These are phyloP conservation scores for Bertia moriformis DNA, from an alignment of 2,329 filamentous ascomycete genomes.

Conservation along the genomic window DNA sequence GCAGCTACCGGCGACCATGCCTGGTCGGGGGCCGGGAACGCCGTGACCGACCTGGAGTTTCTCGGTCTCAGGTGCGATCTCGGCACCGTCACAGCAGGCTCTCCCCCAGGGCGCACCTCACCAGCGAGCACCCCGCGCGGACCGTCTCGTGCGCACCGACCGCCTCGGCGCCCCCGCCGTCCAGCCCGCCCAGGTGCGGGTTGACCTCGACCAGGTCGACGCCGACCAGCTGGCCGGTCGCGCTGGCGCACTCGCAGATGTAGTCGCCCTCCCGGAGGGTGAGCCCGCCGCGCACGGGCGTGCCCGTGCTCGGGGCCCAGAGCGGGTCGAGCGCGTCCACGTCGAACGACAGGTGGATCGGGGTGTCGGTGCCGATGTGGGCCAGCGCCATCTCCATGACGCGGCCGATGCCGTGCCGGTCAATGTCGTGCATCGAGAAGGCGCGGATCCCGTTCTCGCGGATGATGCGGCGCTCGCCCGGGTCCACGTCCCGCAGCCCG, in stretches of 20 bases:
- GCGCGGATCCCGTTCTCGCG: slow-evolving; percentile 82
- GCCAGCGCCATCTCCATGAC: slow-evolving; percentile 98
- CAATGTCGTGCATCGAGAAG: slow-evolving; percentile 97
- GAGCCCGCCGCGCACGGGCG: slow-evolving; percentile 80
- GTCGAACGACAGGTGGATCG: slow-evolving; percentile 93
- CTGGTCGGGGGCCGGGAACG: too few relatives aligned
- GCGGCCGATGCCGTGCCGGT: slow-evolving; percentile 83
- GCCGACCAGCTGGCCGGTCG: slow-evolving; percentile 64
- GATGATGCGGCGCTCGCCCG: slow-evolving; percentile 84
- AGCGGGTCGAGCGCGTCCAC: slow-evolving; percentile 91
- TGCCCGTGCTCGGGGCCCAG: slow-evolving; percentile 92
- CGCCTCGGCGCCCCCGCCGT: slow-evolving; percentile 38
- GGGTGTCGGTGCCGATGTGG: slow-evolving; percentile 85
- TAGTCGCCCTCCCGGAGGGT: slow-evolving; percentile 92
- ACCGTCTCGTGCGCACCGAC: slow-evolving; percentile 71
- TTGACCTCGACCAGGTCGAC: slow-evolving; percentile 77
- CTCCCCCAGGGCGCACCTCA: slow-evolving; percentile 83
- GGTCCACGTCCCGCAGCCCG: slow-evolving; percentile 79
- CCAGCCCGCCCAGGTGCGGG: slow-evolving; percentile 37
- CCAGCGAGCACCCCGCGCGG: slow-evolving; percentile 75
- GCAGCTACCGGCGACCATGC: too few relatives aligned
- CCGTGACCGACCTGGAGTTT: too few relatives aligned
- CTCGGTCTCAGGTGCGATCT: too few relatives aligned
- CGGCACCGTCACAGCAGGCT: slow-evolving; percentile 52
- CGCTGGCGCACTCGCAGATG: slow-evolving; percentile 77